These are phyloP conservation scores for Madurella mycetomatis DNA, from an alignment of 2,329 filamentous ascomycete species.

Conservation along the genomic window DNA sequence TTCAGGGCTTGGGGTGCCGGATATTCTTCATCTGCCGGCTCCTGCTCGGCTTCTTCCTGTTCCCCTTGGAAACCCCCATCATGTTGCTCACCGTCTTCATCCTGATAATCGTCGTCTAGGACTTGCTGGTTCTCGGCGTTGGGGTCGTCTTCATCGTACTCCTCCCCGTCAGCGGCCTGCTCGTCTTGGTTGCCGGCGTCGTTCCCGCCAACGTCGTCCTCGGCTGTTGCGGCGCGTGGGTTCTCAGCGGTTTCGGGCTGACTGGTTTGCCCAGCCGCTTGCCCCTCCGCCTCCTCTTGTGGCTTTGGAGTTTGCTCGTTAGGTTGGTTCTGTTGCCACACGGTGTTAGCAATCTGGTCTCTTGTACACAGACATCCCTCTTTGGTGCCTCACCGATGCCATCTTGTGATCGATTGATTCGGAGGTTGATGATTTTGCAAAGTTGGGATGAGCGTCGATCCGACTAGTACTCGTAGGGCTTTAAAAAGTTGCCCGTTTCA, in stretches of 20 bases:
- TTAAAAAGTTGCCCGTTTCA: conserved; percentile 12
- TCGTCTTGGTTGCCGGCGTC: conserved; percentile 10
- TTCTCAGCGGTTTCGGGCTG: conserved; percentile 12
- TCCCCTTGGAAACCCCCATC: conserved; percentile 19
- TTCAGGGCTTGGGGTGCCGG: conserved; percentile 14
- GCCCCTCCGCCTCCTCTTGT: conserved; percentile 16
- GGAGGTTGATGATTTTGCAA: neutral
- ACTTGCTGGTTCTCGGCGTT: conserved; percentile 23
- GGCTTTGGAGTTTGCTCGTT: conserved; percentile 15
- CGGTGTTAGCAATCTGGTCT: conserved; percentile 6
- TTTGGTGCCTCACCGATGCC: conserved; percentile 20
- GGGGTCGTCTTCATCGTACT: conserved; percentile 27
- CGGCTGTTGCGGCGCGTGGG: conserved; percentile 5
- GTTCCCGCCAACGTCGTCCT: conserved; percentile 7
- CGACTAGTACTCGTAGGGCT: neutral
- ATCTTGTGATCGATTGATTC: conserved; percentile 11
- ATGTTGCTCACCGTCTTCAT: conserved; percentile 23
- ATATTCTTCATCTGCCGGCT: conserved; percentile 14
- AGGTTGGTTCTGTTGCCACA: conserved; percentile 6
- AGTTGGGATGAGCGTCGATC: conserved; percentile 12
- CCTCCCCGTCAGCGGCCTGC: conserved; percentile 20
- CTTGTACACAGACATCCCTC: neutral
- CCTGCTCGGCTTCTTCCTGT: conserved; percentile 14
- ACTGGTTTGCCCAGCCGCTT: conserved; percentile 11
- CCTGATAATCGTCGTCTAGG: conserved; percentile 23